A percentile compares a stretch with the other conserved stretches of the same genome.
These are phyloP conservation scores for Eucalyptus virginea DNA, from an alignment of 345 rosid genomes.

Conservation along the genomic window DNA sequence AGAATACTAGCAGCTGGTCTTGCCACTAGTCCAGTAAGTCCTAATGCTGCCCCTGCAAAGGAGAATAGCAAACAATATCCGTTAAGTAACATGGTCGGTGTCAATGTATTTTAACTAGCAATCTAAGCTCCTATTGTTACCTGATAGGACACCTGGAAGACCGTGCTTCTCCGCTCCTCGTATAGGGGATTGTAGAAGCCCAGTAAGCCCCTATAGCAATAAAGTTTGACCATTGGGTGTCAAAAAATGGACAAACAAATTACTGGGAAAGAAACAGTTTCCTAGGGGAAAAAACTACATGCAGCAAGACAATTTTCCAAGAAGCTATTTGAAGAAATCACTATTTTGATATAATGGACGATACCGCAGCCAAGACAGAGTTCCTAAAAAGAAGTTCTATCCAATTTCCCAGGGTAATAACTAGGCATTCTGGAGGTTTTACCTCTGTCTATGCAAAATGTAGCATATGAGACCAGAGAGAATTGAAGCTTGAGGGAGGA, in stretches of 20 bases:
- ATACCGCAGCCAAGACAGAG: not conserved
- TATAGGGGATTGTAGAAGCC: slow-evolving; percentile 87
- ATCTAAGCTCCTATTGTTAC: slow-evolving; percentile 11
- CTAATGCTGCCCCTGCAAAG: slow-evolving; percentile 67
- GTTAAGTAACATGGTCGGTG: not conserved
- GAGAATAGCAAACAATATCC: not conserved
- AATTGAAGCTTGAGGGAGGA: not conserved
- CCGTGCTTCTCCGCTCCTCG: slow-evolving; percentile 91
- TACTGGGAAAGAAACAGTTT: not conserved
- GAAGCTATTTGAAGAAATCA: not conserved
- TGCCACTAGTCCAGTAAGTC: slow-evolving; percentile 94
- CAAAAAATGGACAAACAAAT: not conserved
- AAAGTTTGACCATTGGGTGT: not conserved
- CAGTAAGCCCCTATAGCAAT: slow-evolving; percentile 73
- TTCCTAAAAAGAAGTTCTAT: not conserved
- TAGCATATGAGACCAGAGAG: not conserved
- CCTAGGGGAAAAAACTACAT: not conserved
- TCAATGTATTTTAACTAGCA: not conserved
- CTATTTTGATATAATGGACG: not conserved
- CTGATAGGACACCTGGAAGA: slow-evolving; percentile 92
- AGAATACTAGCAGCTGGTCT: slow-evolving; percentile 95
- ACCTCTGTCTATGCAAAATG: not conserved
- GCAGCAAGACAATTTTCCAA: not conserved
- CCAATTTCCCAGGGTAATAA: not conserved
- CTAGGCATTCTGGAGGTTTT: not conserved